Evolutionary conservation across 306 rosid genomes (phyloP), one percentile per base, ranked within the genome.

Genomic region (Pueraria montana): DNA sequence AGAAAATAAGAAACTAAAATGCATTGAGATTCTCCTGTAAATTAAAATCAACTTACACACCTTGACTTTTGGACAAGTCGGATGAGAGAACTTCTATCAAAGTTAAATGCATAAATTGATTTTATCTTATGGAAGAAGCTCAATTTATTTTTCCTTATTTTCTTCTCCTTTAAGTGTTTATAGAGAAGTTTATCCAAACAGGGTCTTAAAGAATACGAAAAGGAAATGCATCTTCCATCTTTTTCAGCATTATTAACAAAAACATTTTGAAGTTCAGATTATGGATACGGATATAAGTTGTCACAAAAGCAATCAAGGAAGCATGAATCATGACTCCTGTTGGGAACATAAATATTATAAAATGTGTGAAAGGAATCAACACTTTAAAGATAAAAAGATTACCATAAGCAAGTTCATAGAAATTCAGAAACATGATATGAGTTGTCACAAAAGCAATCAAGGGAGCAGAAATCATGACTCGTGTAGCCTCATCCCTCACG

Each of bases 401-500:
- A 94, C 99, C 97, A 10, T 88, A 74, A 82, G 92, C 90, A 80
- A 96, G 91, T 49, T 89, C 86, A 53, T 92, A 96, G 90, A 88
- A 90, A 85, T 96, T 96, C 80, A 96, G 94, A 85, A 90, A 96
- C 89, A 96, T 71, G 86, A 96, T 90, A 86, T 96, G 98, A 36
- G 98, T 96, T 55, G 97, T 89, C 79, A 94, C 91, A 80, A 96
- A 94, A 11, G 99, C 94, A 68, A 88, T 52, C 86, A 94, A 78
- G 27, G 99, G 99, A 62, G 99, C 99, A 86, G 94, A 82, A 87
- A 96, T 85, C 99, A 96, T 96, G 83, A 96, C 92, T 85, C 91
- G 89, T 34, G 94, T 91, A 87, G 96, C 96, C 85, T 92, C 99
- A 85, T 91, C 97, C 86, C 92, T 90, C 83, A 92, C 93, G 81